Evolutionary conservation across 345 rosid species (phyloP), one percentile per base, ranked within the genome.

Genomic region (Sisymbrium irio): DNA sequence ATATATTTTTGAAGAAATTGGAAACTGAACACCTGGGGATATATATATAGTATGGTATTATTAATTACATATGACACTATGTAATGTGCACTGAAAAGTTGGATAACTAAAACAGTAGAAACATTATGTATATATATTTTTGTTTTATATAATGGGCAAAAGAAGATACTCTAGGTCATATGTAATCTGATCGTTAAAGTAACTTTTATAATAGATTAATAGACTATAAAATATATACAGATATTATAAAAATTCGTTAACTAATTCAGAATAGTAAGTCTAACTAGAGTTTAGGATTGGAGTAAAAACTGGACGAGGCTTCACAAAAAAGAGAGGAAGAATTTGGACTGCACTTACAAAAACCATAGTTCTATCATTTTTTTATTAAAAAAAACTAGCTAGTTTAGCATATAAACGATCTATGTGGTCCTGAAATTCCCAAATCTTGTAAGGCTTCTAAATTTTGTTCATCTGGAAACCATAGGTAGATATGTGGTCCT

Each of bases 401-500:
- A 61, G 25, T 53, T 47, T 13, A 74, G 47, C 57, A 37, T 66
- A 50, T 19, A 60, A 36, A 20, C 32, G 62, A 60, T 68, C 35
- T 53, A 0, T 42, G 79, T 69, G 79, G 79, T 76, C 79, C 79
- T 76, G 57, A 44, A 22, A 49, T 47, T 57, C 55, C 4, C 33
- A 40, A 59, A 67, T 47, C 37, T 11, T 59, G 79, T 15, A 53
- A 54, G 75, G 69, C 49, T 51, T 68, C 32, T 45, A 60, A 35
- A 69, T 12, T 51, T 32, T 41, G 54, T 49, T 60, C 72, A 30
- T 68, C 57, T 33, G 3, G n/a, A 53, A 44, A 69, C 7, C 68
- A 30, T 42, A 30, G 55, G 12, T 53, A 30, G 47, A 22, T 54
- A 41, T 69, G 79, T 76, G 79, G 75, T 76, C 79, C 75, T 69